Conservation (phyloP, 441 rosid genomes). For the Lepidium campestre region DNA sequence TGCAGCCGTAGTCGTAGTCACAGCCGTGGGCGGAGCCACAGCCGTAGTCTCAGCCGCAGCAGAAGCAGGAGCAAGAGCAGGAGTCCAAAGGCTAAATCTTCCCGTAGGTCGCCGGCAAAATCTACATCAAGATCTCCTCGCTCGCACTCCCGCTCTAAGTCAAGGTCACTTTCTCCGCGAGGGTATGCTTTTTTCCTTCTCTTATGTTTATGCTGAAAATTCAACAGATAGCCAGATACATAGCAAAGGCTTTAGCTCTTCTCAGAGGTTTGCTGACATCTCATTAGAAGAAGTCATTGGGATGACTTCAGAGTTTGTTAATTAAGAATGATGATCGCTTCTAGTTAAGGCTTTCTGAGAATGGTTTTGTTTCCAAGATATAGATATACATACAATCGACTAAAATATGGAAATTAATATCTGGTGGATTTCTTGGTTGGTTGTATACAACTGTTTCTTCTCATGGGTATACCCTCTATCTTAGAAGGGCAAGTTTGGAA, state of each 20-base stretch:
- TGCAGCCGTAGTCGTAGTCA: slow-evolving; percentile 35
- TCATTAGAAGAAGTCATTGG: not conserved
- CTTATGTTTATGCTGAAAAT: not conserved
- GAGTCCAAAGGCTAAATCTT: slow-evolving; percentile 71
- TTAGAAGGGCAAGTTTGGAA: slow-evolving; percentile 65
- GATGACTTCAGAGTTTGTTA: slow-evolving; percentile 8
- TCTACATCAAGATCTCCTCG: slow-evolving; percentile 66
- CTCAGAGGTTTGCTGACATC: not conserved
- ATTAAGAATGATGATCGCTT: slow-evolving; percentile 22
- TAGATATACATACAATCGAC: slow-evolving; percentile 75
- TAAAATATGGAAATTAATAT: slow-evolving; percentile 63
- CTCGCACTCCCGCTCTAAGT: slow-evolving; percentile 53
- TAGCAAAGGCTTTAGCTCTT: slow-evolving; percentile 9
- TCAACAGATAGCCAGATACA: not conserved
- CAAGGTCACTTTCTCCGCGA: slow-evolving; percentile 60
- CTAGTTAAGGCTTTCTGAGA: slow-evolving; percentile 13
- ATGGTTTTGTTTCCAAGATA: slow-evolving; percentile 53
- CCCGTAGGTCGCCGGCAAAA: slow-evolving; percentile 56
- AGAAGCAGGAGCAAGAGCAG: slow-evolving; percentile 76
- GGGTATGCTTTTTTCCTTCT: slow-evolving; percentile 40
- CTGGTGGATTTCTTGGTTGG: slow-evolving; percentile 82
- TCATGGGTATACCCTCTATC: slow-evolving; percentile 92
- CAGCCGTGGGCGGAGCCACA: slow-evolving; percentile 47
- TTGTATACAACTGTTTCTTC: slow-evolving; percentile 69
- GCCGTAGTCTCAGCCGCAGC: slow-evolving; percentile 58